Conservation (phyloP, 495 filamentous ascomycete genomes). For the Hyphodiscus hymeniophilus region DNA sequence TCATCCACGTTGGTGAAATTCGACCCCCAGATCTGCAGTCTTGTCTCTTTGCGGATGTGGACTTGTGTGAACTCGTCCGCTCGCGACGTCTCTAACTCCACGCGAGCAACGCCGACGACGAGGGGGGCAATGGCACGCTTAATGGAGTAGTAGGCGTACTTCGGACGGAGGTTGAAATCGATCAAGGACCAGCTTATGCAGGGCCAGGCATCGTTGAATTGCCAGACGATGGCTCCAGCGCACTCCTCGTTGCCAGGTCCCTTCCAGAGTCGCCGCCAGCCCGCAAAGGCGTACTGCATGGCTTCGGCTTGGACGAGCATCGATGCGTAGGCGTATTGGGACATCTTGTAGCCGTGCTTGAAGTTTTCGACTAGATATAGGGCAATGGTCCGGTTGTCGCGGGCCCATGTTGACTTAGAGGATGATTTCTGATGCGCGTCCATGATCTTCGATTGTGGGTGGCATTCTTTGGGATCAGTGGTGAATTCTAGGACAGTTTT, state of each 20-base stretch:
- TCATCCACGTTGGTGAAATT: not conserved
- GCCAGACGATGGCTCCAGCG: not conserved
- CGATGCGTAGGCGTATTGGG: not conserved
- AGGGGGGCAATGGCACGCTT: not conserved
- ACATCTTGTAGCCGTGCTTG: no score
- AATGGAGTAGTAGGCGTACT: not conserved
- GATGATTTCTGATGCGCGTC: not conserved
- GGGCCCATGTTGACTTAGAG: no score
- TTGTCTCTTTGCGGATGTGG: not conserved
- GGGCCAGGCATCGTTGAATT: not conserved
- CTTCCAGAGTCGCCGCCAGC: not conserved
- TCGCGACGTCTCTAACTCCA: conserved; percentile 30
- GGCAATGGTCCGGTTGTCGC: no score
- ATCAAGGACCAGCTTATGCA: not conserved
- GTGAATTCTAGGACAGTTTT: not conserved
- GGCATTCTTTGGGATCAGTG: not conserved
- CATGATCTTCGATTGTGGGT: not conserved
- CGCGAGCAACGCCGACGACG: not conserved
- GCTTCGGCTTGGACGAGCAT: not conserved
- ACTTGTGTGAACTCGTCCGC: not conserved
- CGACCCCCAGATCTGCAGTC: not conserved
- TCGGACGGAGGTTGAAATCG: not conserved
- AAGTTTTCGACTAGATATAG: no score
- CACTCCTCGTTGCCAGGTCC: not conserved
- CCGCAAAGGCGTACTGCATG: not conserved